Conservation (phyloP, 2,329 filamentous ascomycete species). For the Cytospora leucostoma region DNA sequence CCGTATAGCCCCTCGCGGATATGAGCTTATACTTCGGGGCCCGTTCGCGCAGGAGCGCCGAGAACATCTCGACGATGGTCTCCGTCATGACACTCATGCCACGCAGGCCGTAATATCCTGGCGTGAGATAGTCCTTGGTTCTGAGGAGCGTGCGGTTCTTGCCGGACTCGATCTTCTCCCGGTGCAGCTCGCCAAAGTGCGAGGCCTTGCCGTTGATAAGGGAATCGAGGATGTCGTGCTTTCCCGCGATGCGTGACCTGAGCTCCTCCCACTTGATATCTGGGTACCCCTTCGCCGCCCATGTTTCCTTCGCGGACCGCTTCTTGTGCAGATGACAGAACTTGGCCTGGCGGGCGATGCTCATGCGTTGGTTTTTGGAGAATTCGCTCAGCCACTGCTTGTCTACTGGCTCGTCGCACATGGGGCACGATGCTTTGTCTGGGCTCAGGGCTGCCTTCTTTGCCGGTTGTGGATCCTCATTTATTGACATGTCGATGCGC, state of each 20-base stretch:
- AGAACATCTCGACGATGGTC: conserved; percentile 63
- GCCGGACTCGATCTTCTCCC: conserved; percentile 56
- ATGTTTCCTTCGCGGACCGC: conserved; percentile 51
- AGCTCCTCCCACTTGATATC: conserved; percentile 68
- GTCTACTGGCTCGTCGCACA: conserved; percentile 65
- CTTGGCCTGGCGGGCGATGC: conserved; percentile 57
- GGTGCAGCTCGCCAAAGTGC: conserved; percentile 61
- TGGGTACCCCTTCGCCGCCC: conserved; percentile 63
- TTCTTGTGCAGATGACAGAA: conserved; percentile 68
- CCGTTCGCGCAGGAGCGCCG: conserved; percentile 59
- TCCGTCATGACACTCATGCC: conserved; percentile 74
- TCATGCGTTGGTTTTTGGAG: conserved; percentile 50
- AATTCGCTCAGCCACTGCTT: conserved; percentile 55
- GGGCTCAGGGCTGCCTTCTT: background rate
- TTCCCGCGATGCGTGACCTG: conserved; percentile 56
- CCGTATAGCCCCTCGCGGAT: conserved; percentile 64
- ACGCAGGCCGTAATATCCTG: conserved; percentile 81
- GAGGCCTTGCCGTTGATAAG: conserved; percentile 64
- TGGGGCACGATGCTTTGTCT: conserved; percentile 56
- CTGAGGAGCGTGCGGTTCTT: conserved; percentile 61
- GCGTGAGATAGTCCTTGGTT: conserved; percentile 60
- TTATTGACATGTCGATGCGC: conserved; percentile 10
- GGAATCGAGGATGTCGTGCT: conserved; percentile 56
- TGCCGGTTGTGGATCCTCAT: background rate
- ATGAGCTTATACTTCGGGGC: conserved; percentile 67